Base-by-base conservation (phyloP, 306 rosid genomes). In the Albizia julibrissin region DNA sequence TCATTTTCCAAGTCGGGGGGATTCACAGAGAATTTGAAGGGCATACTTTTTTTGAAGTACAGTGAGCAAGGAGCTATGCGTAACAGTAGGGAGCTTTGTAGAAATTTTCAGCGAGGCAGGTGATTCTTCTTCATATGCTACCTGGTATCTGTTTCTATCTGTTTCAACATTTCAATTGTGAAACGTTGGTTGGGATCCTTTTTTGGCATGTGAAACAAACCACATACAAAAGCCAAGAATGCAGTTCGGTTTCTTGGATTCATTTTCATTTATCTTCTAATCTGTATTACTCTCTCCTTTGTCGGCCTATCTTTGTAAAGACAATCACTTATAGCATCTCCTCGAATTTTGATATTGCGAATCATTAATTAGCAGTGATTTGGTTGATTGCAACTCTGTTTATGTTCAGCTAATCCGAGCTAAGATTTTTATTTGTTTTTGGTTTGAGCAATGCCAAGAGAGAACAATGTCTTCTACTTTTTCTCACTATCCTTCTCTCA, bases 91-190 rank as follows among this genome's bases (percentile, higher is more conserved):
- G 91, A 88, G 42, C 79, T 77, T 13, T 91, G 95, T 81, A 82
- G 89, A 82, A 69, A 88, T 79, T 91, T 87, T 65, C 93, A 85
- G 88, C 89, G 93, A 14, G 95, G 95, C 85, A 87, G 86, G 94
- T 90, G 34, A 76, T 66, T 22, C 44, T 42, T 62, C 71, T 65
- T 69, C 39, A 47, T 37, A 69, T 62, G 44, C 2, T 16, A 43
- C 21, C 5, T 61, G 19, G 12, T 65, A 37, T 11, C 29, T 1
- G 16, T 72, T 49, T 24, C 5, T 46, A 65, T 10, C 27, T 65
- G 46, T 42, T 29, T 34, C 43, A 8, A 62, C 2, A 8, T 80
- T 8, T 31, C 3, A n/a, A n/a, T 31, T 1, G 3, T 16, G 68
- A 62, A 66, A n/a, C 43, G 21, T 74, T 74, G 49, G 7, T 7